phyloP scores from a whole-genome alignment of 257 asterid species.

The Orobanche coerulescens region DNA sequence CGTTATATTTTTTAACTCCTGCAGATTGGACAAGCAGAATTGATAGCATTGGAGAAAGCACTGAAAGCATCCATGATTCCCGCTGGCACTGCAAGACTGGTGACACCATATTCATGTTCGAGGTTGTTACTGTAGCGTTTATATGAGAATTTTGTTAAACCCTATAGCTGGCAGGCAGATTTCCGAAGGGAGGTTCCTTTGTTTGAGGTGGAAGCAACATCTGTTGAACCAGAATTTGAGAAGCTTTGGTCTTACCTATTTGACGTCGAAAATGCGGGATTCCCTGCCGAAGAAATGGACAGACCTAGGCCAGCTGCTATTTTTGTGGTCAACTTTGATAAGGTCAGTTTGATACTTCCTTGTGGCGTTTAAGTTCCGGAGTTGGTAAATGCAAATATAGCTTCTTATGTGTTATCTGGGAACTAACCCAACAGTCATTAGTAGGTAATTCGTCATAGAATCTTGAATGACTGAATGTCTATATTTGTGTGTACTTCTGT shows the following conservation, averaged over 20 bases:
- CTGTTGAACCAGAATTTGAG: slow-evolving; percentile 84
- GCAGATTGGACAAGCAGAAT: slow-evolving; percentile 88
- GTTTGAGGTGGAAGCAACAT: slow-evolving; percentile 92
- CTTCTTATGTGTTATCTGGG: slow-evolving; percentile 15
- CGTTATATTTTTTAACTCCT: slow-evolving; percentile 18
- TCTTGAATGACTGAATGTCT: neutral
- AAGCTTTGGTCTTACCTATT: slow-evolving; percentile 81
- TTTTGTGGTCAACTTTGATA: slow-evolving; percentile 84
- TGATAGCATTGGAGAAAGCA: slow-evolving; percentile 80
- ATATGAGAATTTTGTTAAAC: slow-evolving; percentile 26
- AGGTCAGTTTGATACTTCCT: slow-evolving; percentile 40
- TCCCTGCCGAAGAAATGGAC: slow-evolving; percentile 62
- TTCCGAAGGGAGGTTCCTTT: slow-evolving; percentile 94
- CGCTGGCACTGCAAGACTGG: slow-evolving; percentile 96
- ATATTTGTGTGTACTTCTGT: slow-evolving; percentile 10
- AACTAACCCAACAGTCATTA: neutral
- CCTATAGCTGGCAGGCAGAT: slow-evolving; percentile 49
- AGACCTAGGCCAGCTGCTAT: slow-evolving; percentile 84
- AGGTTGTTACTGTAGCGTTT: slow-evolving; percentile 12
- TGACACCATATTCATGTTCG: slow-evolving; percentile 29
- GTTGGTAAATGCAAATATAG: slow-evolving; percentile 6
- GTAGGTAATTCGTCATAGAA: neutral
- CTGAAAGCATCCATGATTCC: slow-evolving; percentile 64
- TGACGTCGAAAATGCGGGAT: slow-evolving; percentile 59
- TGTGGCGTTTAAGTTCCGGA: neutral